A percentile compares a stretch with the other conserved stretches of the same genome.
These are phyloP conservation scores for Marvania coccoides DNA, from an alignment of 139 green algal genomes.

Conservation along the genomic window DNA sequence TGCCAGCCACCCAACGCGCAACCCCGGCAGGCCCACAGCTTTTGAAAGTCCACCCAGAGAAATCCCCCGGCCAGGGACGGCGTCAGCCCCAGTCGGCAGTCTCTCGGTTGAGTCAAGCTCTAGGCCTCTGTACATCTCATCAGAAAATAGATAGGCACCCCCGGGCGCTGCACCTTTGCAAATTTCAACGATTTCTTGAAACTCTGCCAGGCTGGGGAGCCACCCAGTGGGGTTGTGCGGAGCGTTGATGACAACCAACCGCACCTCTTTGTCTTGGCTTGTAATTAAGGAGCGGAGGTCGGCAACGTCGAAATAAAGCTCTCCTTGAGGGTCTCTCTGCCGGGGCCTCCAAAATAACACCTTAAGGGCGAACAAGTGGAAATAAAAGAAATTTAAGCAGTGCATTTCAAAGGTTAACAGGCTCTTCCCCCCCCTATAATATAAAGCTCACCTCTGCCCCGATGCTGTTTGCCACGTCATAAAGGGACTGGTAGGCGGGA, in stretches of 20 bases:
- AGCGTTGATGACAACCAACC: slow-evolving; percentile 69
- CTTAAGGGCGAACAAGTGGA: no score
- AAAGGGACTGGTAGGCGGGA: slow-evolving; percentile 72
- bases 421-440: no score
- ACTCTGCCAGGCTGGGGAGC: slow-evolving; percentile 23
- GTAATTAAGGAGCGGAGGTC: background rate
- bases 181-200: slow-evolving; percentile 20
- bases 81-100: slow-evolving; percentile 42
- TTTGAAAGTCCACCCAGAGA: slow-evolving; percentile 64
- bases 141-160: slow-evolving; percentile 54
- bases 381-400: no score
- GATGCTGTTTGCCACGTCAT: slow-evolving; percentile 37
- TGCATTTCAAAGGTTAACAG: no score
- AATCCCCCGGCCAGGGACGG: slow-evolving; percentile 41
- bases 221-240: slow-evolving; percentile 75
- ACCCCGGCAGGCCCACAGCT: slow-evolving; percentile 50
- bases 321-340: background rate
- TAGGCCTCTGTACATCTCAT: slow-evolving; percentile 73
- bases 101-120: slow-evolving; percentile 31
- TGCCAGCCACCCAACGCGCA: slow-evolving; percentile 52
- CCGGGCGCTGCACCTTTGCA: background rate
- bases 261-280: background rate
- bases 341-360: background rate
- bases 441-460: slow-evolving; percentile 15
- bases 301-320: background rate